Evolutionary conservation across 2,329 filamentous ascomycete genomes (phyloP).

Genomic region (Microdochium paspali): DNA sequence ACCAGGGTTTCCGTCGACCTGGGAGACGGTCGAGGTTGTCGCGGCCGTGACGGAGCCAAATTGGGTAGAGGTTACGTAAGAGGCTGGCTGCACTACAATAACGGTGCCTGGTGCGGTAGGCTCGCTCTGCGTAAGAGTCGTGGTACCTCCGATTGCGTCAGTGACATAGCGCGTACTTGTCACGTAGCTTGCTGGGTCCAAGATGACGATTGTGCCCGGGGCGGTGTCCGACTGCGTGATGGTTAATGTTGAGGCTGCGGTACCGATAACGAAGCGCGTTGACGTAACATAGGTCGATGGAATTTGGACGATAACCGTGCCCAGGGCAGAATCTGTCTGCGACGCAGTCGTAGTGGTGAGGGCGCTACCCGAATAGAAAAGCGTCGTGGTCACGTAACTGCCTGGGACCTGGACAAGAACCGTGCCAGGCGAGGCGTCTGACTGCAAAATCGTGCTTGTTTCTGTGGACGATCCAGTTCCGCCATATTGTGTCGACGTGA

Average conservation of each 20-base stretch:
- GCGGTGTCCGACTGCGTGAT: background rate
- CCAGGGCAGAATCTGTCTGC: background rate
- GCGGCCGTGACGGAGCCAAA: background rate
- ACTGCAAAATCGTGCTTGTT: background rate
- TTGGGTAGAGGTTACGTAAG: background rate
- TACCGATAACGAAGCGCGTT: background rate
- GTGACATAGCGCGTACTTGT: background rate
- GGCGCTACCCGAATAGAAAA: background rate
- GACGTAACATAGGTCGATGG: background rate
- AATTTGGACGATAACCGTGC: background rate
- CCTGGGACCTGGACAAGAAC: background rate
- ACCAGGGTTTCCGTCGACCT: background rate
- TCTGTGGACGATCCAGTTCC: background rate
- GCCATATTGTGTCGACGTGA: background rate
- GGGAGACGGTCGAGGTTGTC: background rate
- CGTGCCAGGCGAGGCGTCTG: background rate
- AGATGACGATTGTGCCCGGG: background rate
- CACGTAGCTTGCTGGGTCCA: background rate
- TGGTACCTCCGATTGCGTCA: background rate
- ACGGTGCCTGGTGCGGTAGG: background rate
- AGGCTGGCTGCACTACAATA: background rate
- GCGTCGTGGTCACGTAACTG: slow-evolving; percentile 1
- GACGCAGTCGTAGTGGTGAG: background rate
- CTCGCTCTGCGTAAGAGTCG: background rate
- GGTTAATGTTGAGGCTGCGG: background rate